Base-by-base conservation (phyloP, 345 rosid species). In the Bruguiera gymnorhiza region DNA sequence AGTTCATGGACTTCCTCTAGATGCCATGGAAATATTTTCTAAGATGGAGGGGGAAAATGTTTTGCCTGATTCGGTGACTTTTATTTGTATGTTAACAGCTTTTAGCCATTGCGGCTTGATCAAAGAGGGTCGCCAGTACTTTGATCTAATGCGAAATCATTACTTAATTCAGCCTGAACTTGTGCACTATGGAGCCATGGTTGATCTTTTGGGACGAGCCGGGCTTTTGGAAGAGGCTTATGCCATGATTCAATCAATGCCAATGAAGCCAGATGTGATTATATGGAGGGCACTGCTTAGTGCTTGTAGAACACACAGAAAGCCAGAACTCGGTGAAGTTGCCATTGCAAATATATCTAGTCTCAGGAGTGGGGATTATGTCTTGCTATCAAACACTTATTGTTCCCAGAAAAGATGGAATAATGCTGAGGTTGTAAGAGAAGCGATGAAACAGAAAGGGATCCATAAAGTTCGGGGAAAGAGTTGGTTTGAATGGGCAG, bases 281-380 rank as follows among this genome's bases (percentile, higher is more conserved):
- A 84, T 87, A 62, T 93, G 98, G 98, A 86, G 98, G 81, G 76
- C 87, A 26, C 85, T 90, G 71, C 97, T 93, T 72, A 89, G 95
- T 66, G 89, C 93, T 71, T 85, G 89, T 27, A 86, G 88, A 79
- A 83, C 79, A 66, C 57, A 77, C 70, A 81, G 62, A 82, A 83
- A 70, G 43, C 82, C 80, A 0, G 79, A 82, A 59, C 63, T 90
- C 2, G 96, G 85, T 46, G 93, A 88, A 85, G 83, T 76, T 13
- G 92, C 96, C 36, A 67, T 90, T 72, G 81, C 71, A 51, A 86
- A 86, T 68, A 85, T 88, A 66, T 84, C 86, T 23, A 76, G 65
- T 19, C 80, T 78, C 32, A 77, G 71, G 73, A 83, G 93, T 27
- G 96, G 93, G 61, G 98, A 93, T 75, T 91, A 81, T 62, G 92